Evolutionary conservation across 164 flowering plant species (phyloP).

Genomic region (Magnolia sinica): DNA sequence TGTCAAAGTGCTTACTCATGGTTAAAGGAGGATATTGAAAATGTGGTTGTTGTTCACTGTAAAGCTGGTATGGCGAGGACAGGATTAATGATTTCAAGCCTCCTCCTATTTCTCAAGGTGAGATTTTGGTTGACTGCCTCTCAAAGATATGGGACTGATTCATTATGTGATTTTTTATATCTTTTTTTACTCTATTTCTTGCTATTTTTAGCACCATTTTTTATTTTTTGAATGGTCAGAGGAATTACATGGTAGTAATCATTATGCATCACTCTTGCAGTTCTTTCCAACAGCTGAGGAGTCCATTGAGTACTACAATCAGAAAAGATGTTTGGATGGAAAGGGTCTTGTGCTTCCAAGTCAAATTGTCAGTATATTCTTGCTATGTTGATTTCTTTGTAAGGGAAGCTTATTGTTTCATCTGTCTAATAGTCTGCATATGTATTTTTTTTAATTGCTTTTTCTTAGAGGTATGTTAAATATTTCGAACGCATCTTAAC

Average conservation of each 20-base stretch:
- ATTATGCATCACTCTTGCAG: slow-evolving; percentile 35
- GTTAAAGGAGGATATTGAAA: slow-evolving; percentile 96
- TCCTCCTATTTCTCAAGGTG: slow-evolving; percentile 87
- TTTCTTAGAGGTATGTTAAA: slow-evolving; percentile 83
- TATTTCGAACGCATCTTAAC: slow-evolving; percentile 85
- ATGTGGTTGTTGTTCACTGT: slow-evolving; percentile 97
- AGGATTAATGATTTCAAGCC: slow-evolving; percentile 97
- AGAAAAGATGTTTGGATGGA: slow-evolving; percentile 94
- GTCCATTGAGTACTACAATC: slow-evolving; percentile 93
- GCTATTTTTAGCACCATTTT: background rate
- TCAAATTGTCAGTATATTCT: slow-evolving; percentile 76
- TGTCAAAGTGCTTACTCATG: slow-evolving; percentile 97
- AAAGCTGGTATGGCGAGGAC: slow-evolving; percentile 99
- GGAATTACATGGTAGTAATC: background rate
- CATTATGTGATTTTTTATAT: background rate
- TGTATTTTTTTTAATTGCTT: slow-evolving; percentile 12
- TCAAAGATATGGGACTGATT: background rate
- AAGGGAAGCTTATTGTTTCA: background rate
- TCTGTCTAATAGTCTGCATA: slow-evolving; percentile 6
- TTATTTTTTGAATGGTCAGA: background rate
- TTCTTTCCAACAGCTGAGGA: slow-evolving; percentile 99
- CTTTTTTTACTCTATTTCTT: background rate
- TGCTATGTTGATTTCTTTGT: background rate
- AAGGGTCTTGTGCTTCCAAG: slow-evolving; percentile 97
- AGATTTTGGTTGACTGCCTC: slow-evolving; percentile 1